These are phyloP conservation scores for Obelidium mucronatum DNA, from an alignment of 192 early-diverging fungal genomes.

Conservation along the genomic window DNA sequence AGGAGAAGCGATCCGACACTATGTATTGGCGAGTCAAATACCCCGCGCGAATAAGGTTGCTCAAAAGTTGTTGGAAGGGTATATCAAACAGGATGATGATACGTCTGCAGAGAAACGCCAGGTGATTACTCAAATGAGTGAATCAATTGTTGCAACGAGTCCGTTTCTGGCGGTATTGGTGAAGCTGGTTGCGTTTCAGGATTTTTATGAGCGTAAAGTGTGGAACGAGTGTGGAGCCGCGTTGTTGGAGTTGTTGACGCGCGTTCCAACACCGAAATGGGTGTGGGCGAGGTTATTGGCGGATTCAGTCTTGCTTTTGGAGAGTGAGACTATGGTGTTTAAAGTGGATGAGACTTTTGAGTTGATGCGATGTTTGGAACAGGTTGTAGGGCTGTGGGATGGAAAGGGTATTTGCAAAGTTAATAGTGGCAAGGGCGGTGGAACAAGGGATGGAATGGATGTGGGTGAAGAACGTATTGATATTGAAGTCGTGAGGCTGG, in stretches of 20 bases:
- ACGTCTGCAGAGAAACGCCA: neutral
- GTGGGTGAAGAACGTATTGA: neutral
- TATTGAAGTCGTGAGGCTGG: slow-evolving; percentile 15
- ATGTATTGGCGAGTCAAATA: neutral
- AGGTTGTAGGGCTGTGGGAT: neutral
- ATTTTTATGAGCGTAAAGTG: neutral
- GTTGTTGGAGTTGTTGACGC: slow-evolving; percentile 2
- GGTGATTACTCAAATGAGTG: neutral
- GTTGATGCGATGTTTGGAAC: slow-evolving; percentile 29
- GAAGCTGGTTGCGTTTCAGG: neutral
- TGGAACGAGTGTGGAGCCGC: slow-evolving; percentile 7
- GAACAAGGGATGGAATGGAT: too few relatives aligned
- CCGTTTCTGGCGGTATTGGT: neutral
- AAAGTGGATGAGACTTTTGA: slow-evolving; percentile 18
- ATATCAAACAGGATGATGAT: neutral
- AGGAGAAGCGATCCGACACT: slow-evolving; percentile 21
- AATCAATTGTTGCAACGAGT: neutral
- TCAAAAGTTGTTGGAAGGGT: neutral
- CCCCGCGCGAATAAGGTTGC: neutral
- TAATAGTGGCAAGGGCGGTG: neutral
- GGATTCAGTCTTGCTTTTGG: slow-evolving; percentile 6
- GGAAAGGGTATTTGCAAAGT: slow-evolving; percentile 9
- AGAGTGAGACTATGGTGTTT: neutral
- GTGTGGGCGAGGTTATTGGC: slow-evolving; percentile 10
- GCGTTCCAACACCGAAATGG: slow-evolving; percentile 5